phyloP scores from a whole-genome alignment of 306 rosid genomes.

The Citrullus colocynthis region DNA sequence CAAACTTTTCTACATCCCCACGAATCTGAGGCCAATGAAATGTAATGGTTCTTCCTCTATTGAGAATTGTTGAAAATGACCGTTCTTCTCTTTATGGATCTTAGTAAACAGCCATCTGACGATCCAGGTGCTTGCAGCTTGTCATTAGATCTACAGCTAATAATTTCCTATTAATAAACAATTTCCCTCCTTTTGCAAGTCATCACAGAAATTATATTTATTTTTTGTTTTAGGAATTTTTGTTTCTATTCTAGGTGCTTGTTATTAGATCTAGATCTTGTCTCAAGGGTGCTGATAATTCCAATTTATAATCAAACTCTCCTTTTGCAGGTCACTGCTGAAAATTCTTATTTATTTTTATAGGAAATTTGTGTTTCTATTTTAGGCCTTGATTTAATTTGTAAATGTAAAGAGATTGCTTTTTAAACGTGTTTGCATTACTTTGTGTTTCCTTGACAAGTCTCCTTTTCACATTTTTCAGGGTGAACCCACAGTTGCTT shows the following conservation, averaged over 20 bases:
- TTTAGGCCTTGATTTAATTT: not conserved
- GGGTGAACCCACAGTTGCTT: constrained; percentile 59
- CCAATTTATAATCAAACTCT: not conserved
- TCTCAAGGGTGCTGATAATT: not conserved
- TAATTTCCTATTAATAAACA: no score
- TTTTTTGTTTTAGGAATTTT: no score
- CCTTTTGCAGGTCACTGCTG: not conserved
- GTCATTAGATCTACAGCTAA: no score
- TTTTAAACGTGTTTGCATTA: not conserved
- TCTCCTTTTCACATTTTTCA: constrained; percentile 19
- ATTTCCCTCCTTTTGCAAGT: no score
- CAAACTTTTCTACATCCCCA: not conserved
- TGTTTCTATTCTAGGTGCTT: not conserved
- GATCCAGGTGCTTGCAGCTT: not conserved
- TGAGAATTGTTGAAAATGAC: not conserved
- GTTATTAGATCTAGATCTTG: not conserved
- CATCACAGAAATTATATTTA: no score
- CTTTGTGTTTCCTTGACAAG: not conserved
- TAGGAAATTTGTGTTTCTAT: not conserved
- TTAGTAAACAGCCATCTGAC: not conserved
- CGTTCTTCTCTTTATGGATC: not conserved
- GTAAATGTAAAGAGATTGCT: not conserved
- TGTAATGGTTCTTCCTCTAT: not conserved
- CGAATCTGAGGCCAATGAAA: not conserved
- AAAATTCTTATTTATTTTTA: not conserved